Evolutionary conservation across 2,329 filamentous ascomycete species (phyloP), one percentile per base, ranked within the genome.

Genomic region (Arachnomyces sp.): DNA sequence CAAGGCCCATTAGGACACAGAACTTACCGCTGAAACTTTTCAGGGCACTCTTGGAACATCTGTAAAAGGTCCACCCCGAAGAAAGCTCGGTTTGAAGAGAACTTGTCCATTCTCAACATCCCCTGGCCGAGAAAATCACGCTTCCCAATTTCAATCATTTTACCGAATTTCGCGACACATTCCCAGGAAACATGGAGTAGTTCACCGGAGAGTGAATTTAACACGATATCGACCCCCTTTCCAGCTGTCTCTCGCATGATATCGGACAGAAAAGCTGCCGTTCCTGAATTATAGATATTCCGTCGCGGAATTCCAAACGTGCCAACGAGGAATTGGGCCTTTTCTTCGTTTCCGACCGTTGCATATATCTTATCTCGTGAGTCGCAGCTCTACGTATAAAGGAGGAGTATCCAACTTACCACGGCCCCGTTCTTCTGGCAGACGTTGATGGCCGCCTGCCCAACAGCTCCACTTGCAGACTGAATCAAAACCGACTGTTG

Each of bases 211-310:
- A 60, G 21, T 9, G 21, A 25, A 25, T 25, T 25, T 25, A 25
- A 25, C 21, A 25, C 52, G 2, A 58, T 11, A 32, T 60, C 52
- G 3, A 56, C 52, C 3, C 57, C 57, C 1, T 31, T 39, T 1
- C 50, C 48, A 2, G 40, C 17, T 1, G 57, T 60, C 11, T 42
- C 49, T 0, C 31, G 17, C 34, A 53, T 43, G 1, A 61, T 7
- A 16, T 39, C 45, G 1, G 11, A 5, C 6, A 45, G 14, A 30
- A 60, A 59, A 7, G 31, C 39, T 3, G 15, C 28, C 13, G 47
- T 35, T n/a, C 52, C 34, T 2, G 56, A 59, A 18, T 49, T 31
- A 39, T 56, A 58, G 9, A 58, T 60, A 18, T 32, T 47, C 2
- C 48, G 17, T 0, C 45, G 46, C 1, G 49, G 48, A 12, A 58